A percentile compares a stretch with the other conserved stretches of the same genome.
Evolutionary conservation across 148 eudicot genomes (phyloP).

Genomic region (Chenopodium quinoa): DNA sequence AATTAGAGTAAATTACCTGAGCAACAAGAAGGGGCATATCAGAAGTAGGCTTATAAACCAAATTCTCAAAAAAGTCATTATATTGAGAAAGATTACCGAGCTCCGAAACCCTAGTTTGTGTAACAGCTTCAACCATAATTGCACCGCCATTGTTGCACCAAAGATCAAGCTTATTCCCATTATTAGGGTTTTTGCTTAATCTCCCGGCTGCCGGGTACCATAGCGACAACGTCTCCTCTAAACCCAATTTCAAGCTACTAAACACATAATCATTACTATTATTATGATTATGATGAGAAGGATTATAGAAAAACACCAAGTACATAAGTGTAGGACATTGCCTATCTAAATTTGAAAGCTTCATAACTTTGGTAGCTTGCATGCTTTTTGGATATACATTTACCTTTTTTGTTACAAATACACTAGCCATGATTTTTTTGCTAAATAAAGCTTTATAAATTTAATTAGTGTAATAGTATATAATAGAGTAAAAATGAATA

Average conservation of each 20-base stretch:
- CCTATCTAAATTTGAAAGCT: slow-evolving; percentile 37
- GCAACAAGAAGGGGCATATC: slow-evolving; percentile 37
- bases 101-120: slow-evolving; percentile 25
- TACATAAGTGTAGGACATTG: slow-evolving; percentile 41
- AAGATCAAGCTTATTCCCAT: slow-evolving; percentile 35
- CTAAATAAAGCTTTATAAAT: neutral
- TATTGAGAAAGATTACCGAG: slow-evolving; percentile 25
- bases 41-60: slow-evolving; percentile 36
- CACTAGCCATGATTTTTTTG: slow-evolving; percentile 27
- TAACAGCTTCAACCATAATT: slow-evolving; percentile 33
- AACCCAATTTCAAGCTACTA: slow-evolving; percentile 19
- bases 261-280: slow-evolving; percentile 14
- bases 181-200: slow-evolving; percentile 31
- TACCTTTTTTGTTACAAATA: slow-evolving; percentile 34
- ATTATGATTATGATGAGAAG: slow-evolving; percentile 9
- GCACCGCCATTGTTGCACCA: slow-evolving; percentile 42
- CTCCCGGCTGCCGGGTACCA: slow-evolving; percentile 35
- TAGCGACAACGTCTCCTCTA: slow-evolving; percentile 32
- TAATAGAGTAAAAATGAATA: slow-evolving; percentile 19
- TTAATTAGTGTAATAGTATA: slow-evolving; percentile 4
- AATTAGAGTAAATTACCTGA: slow-evolving; percentile 18
- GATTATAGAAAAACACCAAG: slow-evolving; percentile 33
- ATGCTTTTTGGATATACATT: slow-evolving; percentile 35
- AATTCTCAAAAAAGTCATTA: slow-evolving; percentile 30
- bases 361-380: slow-evolving; percentile 30